Base-by-base conservation (phyloP, 768 basidiomycete genomes). In the Mrakia frigida region DNA sequence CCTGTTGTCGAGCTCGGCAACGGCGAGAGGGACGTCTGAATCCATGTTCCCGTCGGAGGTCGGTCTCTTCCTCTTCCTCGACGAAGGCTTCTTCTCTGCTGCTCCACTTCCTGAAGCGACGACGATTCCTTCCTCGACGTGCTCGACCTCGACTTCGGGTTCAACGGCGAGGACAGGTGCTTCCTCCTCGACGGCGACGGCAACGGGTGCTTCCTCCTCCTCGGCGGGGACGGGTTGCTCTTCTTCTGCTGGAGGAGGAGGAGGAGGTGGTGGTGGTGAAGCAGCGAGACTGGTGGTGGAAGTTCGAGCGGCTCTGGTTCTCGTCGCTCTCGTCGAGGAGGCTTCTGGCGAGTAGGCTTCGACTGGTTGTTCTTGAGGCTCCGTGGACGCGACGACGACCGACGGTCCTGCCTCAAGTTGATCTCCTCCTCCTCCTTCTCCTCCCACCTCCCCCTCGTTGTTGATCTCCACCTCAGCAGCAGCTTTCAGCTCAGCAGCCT, bases 1-100 rank as follows among this genome's bases (percentile, higher is more conserved):
- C 74, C 88, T 87, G 60, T 87, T 86, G 81, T 90, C 91, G 43
- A 95, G 88, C 59, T 89, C 86, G n/a, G 89, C 87, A 6, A 75
- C 70, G 50, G 61, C 21, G 59, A 56, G 56, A 28, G 69, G 68
- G 16, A 65, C 60, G 10, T 56, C 74, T 28, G 50, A 61, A 23
- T 50, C 60, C 65, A 68, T 68, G 65, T 39, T 35, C 14, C 23
- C 21, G 9, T 31, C 31, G 0, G 71, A 35, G 4, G 46, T 41
- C 16, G 59, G 74, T 13, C 65, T 56, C 46, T 67, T 52, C 31
- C 50, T 73, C 35, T 56, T 56, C 65, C 52, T 77, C 35, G 69
- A 65, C 46, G 65, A 56, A 25, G 75, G 70, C 16, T 33, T 67
- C 50, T 35, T 41, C 37, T 35, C 25, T 7, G 16, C n/a, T n/a